phyloP scores from a whole-genome alignment of 768 basidiomycete genomes.

The Leucocoprinus sp. region DNA sequence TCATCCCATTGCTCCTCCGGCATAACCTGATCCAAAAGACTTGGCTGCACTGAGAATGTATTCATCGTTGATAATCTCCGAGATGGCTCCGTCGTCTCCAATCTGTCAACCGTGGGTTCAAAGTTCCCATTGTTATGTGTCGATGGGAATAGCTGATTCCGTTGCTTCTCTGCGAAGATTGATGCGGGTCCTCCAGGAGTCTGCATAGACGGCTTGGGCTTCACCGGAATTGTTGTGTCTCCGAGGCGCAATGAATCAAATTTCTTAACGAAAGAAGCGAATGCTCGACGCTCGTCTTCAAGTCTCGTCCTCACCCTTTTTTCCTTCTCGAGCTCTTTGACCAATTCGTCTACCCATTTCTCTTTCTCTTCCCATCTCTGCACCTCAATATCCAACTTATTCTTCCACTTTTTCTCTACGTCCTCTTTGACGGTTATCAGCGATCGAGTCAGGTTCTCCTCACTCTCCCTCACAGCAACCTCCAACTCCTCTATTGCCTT shows the following conservation, averaged over 20 bases:
- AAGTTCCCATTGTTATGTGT: neutral
- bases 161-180: slow-evolving; percentile 39
- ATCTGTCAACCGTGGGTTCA: slow-evolving; percentile 9
- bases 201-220: slow-evolving; percentile 40
- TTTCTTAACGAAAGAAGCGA: slow-evolving; percentile 74
- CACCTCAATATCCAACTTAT: slow-evolving; percentile 48
- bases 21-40: slow-evolving; percentile 50
- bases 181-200: slow-evolving; percentile 42
- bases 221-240: slow-evolving; percentile 31
- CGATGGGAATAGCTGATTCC: slow-evolving; percentile 13
- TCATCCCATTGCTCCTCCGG: slow-evolving; percentile 46
- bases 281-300: slow-evolving; percentile 70
- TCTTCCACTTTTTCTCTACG: slow-evolving; percentile 67
- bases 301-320: slow-evolving; percentile 58
- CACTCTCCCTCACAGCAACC: slow-evolving; percentile 58
- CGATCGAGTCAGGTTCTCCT: slow-evolving; percentile 66
- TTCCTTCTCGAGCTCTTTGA: slow-evolving; percentile 72
- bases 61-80: slow-evolving; percentile 34
- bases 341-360: slow-evolving; percentile 66
- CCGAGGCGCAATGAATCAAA: slow-evolving; percentile 68
- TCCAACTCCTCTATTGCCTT: slow-evolving; percentile 77
- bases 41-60: slow-evolving; percentile 31
- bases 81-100: slow-evolving; percentile 40
- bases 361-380: slow-evolving; percentile 61
- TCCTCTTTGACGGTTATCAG: slow-evolving; percentile 60